Conservation (phyloP, 345 rosid species). For the Barbarea vulgaris region DNA sequence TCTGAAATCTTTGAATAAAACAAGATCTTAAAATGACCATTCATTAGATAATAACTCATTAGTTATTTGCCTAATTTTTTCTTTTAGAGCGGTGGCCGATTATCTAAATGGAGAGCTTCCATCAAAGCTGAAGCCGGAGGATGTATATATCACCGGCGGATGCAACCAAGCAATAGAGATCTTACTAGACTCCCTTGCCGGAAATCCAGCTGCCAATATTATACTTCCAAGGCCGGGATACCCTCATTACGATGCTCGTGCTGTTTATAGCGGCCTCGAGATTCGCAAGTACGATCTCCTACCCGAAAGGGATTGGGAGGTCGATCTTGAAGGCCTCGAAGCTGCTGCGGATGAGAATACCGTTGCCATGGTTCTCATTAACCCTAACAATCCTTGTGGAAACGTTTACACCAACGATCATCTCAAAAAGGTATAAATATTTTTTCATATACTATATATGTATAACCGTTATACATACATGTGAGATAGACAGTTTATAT, state of each 20-base stretch:
- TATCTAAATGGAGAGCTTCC: conserved; percentile 49
- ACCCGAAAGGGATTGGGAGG: conserved; percentile 55
- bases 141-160: conserved; percentile 55
- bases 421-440: conserved; percentile 37
- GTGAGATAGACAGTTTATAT: background rate
- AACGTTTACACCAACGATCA: conserved; percentile 45
- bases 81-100: conserved; percentile 50
- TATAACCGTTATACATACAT: background rate
- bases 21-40: background rate
- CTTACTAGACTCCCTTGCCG: conserved; percentile 41
- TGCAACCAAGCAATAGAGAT: conserved; percentile 58
- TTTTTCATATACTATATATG: background rate
- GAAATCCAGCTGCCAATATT: conserved; percentile 50
- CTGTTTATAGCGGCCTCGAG: conserved; percentile 36
- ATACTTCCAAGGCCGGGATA: conserved; percentile 40
- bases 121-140: conserved; percentile 46
- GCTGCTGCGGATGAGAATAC: conserved; percentile 59
- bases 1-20: too few relatives aligned
- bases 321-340: conserved; percentile 51
- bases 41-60: background rate
- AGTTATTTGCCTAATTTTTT: background rate
- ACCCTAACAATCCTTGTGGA: conserved; percentile 43
- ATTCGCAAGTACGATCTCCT: conserved; percentile 54
- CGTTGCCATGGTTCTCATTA: conserved; percentile 55
- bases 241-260: conserved; percentile 47